These are phyloP conservation scores for Luvunga scandens DNA, from an alignment of 345 rosid genomes.

Conservation along the genomic window DNA sequence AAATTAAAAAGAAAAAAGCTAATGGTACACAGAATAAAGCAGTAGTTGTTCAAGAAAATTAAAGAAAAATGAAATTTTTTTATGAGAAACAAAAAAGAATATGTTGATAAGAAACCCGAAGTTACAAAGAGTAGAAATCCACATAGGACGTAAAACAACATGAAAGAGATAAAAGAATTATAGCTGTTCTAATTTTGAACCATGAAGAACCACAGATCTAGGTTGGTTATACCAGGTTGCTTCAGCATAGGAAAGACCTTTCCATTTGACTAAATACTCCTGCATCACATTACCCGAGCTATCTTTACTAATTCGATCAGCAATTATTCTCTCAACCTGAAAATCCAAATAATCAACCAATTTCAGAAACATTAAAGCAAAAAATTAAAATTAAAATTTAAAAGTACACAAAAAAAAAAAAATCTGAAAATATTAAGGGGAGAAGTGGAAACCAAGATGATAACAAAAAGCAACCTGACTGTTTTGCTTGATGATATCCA, in stretches of 20 bases:
- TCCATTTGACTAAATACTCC: slow-evolving; percentile 98
- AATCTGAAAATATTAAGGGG: not conserved
- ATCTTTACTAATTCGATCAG: slow-evolving; percentile 83
- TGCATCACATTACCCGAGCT: slow-evolving; percentile 66
- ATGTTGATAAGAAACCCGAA: not conserved
- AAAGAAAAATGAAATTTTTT: not conserved
- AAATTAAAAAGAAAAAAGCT: not conserved
- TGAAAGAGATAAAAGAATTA: not conserved
- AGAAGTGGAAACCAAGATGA: slow-evolving; percentile 3
- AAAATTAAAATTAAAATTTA: not conserved
- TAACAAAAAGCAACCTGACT: slow-evolving; percentile 62
- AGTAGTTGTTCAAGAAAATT: not conserved
- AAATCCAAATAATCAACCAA: slow-evolving; percentile 24
- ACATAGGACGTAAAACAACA: not conserved
- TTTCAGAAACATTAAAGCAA: slow-evolving; percentile 4
- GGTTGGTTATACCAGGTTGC: slow-evolving; percentile 76
- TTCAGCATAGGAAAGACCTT: slow-evolving; percentile 98
- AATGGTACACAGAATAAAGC: not conserved
- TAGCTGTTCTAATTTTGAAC: not conserved
- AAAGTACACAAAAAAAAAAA: not conserved
- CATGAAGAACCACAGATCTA: slow-evolving; percentile 4
- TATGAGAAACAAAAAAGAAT: not conserved
- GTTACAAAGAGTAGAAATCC: not conserved
- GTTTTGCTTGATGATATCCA: slow-evolving; percentile 95
- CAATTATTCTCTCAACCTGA: slow-evolving; percentile 90